Evolutionary conservation across 495 filamentous ascomycete species (phyloP).

Genomic region (Hypomontagnella submonticulosa): DNA sequence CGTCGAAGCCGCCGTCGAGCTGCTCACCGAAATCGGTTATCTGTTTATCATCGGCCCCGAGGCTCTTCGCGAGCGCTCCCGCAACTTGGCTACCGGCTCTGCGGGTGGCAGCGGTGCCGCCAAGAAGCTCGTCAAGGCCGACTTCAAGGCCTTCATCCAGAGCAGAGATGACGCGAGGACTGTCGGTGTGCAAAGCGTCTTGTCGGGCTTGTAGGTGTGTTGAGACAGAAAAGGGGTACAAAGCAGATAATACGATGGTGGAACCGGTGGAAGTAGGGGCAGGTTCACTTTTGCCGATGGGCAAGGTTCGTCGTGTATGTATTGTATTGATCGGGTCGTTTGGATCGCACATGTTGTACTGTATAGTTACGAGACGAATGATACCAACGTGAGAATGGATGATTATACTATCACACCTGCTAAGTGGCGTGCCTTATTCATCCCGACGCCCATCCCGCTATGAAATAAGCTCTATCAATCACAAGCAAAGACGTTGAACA

Average conservation of each 20-base stretch:
- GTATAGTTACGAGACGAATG: constrained; percentile 34
- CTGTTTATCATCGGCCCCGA: constrained; percentile 95
- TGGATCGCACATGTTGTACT: constrained; percentile 28
- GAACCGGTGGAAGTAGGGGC: background rate
- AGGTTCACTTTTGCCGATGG: background rate
- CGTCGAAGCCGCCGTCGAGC: constrained; percentile 77
- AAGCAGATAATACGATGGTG: background rate
- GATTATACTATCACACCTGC: background rate
- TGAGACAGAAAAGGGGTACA: background rate
- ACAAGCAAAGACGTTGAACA: too few relatives aligned
- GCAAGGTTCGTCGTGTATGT: constrained; percentile 1
- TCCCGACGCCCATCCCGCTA: too few relatives aligned
- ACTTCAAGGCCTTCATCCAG: constrained; percentile 85
- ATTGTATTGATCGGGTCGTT: constrained; percentile 8
- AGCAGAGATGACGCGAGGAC: constrained; percentile 84
- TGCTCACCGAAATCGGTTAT: constrained; percentile 93
- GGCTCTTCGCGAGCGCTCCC: constrained; percentile 78
- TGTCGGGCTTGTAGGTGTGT: constrained; percentile 60
- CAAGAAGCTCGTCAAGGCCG: constrained; percentile 69
- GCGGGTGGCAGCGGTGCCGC: constrained; percentile 42
- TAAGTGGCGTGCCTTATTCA: too few relatives aligned
- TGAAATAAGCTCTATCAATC: too few relatives aligned
- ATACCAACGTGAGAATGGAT: constrained; percentile 33
- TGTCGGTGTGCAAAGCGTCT: constrained; percentile 81
- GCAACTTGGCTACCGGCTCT: constrained; percentile 65